Percentiles rank a stretch among this genome's conserved stretches.
Conservation (phyloP, 331 rosid species). For the Quercus lobata region DNA sequence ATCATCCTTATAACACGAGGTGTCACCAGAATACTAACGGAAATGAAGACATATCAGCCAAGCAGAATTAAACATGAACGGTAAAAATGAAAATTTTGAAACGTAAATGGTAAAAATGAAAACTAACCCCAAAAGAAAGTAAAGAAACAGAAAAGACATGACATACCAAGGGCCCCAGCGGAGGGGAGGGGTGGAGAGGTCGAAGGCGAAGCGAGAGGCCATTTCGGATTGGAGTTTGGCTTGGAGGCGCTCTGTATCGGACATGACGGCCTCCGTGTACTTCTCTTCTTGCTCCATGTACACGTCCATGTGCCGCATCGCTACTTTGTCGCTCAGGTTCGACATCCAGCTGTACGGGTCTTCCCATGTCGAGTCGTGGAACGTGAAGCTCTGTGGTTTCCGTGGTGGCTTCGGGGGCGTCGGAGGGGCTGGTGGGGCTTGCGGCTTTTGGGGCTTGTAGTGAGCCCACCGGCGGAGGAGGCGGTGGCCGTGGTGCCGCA, state of each 20-base stretch:
- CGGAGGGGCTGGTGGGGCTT: conserved; percentile 37
- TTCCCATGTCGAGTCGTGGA: conserved; percentile 73
- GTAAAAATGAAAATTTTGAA: no score
- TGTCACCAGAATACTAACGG: no score
- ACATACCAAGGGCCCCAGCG: conserved; percentile 93
- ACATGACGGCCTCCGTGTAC: conserved; percentile 76
- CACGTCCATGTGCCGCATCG: conserved; percentile 92
- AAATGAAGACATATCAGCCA: no score
- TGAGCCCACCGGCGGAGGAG: conserved; percentile 29
- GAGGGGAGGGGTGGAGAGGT: conserved; percentile 86
- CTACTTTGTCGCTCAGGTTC: conserved; percentile 68
- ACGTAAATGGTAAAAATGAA: no score
- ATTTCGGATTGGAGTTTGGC: conserved; percentile 81
- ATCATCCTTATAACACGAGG: no score
- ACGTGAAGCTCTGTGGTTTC: conserved; percentile 68
- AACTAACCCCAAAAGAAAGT: no score
- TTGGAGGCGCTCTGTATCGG: conserved; percentile 60
- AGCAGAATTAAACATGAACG: no score
- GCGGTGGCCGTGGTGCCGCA: conserved; percentile 25
- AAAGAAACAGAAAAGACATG: background rate
- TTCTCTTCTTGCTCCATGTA: conserved; percentile 98
- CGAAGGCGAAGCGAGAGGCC: conserved; percentile 72
- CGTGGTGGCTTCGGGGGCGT: conserved; percentile 78
- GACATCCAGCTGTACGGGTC: conserved; percentile 95
- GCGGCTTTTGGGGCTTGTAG: conserved; percentile 32